phyloP scores from a whole-genome alignment of 257 asterid genomes.

The Coffea eugenioides region DNA sequence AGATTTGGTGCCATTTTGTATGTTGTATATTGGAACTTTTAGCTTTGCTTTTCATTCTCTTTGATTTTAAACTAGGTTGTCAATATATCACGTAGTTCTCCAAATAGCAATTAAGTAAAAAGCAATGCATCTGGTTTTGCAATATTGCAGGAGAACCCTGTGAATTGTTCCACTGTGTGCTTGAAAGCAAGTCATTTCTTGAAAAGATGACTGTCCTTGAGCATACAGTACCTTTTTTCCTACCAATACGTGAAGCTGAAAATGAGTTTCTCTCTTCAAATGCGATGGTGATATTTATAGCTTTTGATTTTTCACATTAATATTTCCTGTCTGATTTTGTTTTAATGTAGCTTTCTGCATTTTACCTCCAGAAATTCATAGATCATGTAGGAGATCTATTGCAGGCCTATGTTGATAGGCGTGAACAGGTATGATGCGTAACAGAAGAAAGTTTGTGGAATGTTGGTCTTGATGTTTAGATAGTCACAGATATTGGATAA shows the following conservation, averaged over 20 bases:
- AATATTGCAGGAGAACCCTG: conserved; percentile 82
- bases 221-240: conserved; percentile 88
- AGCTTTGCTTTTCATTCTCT: not conserved
- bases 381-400: conserved; percentile 86
- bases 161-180: conserved; percentile 92
- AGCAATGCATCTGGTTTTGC: not conserved
- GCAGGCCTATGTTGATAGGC: conserved; percentile 94
- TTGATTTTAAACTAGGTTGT: not conserved
- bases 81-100: not conserved
- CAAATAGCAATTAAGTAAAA: not conserved
- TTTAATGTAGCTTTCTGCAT: conserved; percentile 13
- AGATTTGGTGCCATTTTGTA: not conserved
- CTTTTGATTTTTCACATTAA: conserved; percentile 5
- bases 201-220: conserved; percentile 94
- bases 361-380: conserved; percentile 80
- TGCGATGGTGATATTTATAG: conserved; percentile 70
- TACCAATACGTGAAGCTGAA: conserved; percentile 89
- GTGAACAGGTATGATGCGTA: conserved; percentile 72
- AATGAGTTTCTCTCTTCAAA: conserved; percentile 80
- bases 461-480: not conserved
- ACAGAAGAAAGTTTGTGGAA: not conserved
- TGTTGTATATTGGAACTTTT: not conserved
- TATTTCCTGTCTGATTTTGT: not conserved
- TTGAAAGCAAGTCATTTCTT: conserved; percentile 97
- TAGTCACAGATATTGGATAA: conserved; percentile 1